Base-by-base conservation (phyloP, 768 basidiomycete genomes). In the Sutorius australiensis region DNA sequence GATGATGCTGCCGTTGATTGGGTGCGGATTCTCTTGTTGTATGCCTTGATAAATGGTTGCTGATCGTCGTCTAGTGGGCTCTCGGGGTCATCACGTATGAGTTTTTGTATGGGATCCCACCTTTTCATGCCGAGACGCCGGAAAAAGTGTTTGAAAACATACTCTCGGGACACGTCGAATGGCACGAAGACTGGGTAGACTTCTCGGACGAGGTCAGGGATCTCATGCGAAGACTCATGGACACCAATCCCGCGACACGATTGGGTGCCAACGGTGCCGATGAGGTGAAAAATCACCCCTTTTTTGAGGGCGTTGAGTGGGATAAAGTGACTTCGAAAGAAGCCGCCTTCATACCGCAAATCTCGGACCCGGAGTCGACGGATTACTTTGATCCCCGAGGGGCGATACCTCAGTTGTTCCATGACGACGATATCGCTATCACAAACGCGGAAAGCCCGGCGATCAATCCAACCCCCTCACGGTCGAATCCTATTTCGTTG, bases 111-210 rank as follows among this genome's bases (percentile, higher is more conserved):
- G 95, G 97, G 4, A 83, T 94, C 32, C 97, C 97, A 27, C 97
- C 97, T 3, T 99, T 99, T 80, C 93, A 98, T 64, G 95, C 92
- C 44, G 94, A 98, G 55, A 90, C 91, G 8, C 95, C 97, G 0
- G 94, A 97, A 69, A 91, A 89, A 72, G 95, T 99, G 5, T 98
- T 99, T 63, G 95, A 97, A 73, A 98, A 98, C 67, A 98, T 98
- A 64, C 79, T 98, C 19, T 97, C 95, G 11, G 87, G 94, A 5
- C 85, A 88, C 30, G 80, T 98, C 64, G 87, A 95, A 54, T 99
- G 95, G 95, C 90, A 97, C 67, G 93, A 97, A 60, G 93, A 95
- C 39, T 92, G 87, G 77, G 75, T 94, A 16, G 91, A 94, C 51
- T 84, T 84, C 60, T 91, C 92, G 13, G 78, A 81, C 12, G 92